Conservation (phyloP, 1,284 basidiomycete species). For the Pseudozyma tsukubaensis region DNA sequence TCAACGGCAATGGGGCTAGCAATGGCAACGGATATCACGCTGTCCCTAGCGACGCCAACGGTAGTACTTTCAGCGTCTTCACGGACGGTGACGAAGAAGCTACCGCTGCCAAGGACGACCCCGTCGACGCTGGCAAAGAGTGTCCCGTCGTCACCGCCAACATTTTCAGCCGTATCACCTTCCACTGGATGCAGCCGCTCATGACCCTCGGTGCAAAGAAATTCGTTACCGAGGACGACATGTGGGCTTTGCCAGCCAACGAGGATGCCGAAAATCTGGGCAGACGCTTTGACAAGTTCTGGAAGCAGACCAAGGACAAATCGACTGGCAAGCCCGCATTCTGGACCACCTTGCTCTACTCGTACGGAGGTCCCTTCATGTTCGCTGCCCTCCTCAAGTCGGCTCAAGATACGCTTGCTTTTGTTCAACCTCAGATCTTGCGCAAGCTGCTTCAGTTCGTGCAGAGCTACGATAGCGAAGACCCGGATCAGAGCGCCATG, state of each 20-base stretch:
- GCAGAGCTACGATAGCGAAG: conserved; percentile 37
- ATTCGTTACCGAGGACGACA: conserved; percentile 82
- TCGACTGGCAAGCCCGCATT: conserved; percentile 75
- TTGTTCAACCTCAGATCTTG: conserved; percentile 89
- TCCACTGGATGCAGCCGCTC: conserved; percentile 81
- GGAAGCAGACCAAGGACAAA: conserved; percentile 79
- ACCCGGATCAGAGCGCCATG: conserved; percentile 43
- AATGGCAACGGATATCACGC: conserved; percentile 33
- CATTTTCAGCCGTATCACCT: conserved; percentile 73
- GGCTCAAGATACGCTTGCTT: conserved; percentile 69
- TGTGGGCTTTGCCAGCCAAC: conserved; percentile 79
- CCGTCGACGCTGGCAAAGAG: conserved; percentile 74
- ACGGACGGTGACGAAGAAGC: conserved; percentile 60
- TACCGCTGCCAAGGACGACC: conserved; percentile 71
- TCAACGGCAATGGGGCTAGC: too few species aligned
- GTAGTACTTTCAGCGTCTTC: conserved; percentile 47
- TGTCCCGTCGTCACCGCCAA: conserved; percentile 74
- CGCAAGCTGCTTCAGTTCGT: conserved; percentile 82
- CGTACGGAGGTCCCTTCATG: conserved; percentile 74
- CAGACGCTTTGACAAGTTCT: conserved; percentile 75
- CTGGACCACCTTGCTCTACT: conserved; percentile 74
- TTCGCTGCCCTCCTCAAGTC: conserved; percentile 55
- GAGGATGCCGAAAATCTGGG: conserved; percentile 75
- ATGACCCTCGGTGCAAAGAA: conserved; percentile 78
- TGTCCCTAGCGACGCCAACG: conserved; percentile 29